Evolutionary conservation across 2,329 filamentous ascomycete species (phyloP), one percentile per base, ranked within the genome.

Genomic region (Coniella lustricola): DNA sequence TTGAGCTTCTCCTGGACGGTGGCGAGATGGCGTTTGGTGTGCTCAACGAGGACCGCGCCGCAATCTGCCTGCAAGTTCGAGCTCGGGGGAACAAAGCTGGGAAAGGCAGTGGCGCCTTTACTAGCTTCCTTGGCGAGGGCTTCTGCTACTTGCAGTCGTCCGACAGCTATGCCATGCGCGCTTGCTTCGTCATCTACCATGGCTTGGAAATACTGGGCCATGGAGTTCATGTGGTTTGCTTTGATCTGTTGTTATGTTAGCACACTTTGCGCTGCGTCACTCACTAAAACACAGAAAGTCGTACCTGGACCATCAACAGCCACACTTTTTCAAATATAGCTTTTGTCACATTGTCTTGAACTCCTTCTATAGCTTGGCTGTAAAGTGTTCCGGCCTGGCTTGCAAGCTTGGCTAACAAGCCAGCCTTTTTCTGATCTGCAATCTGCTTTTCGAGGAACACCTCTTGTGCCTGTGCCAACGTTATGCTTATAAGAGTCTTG

Each of bases 381-480:
- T 96, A 98, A 3, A 98, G 70, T 62, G 88, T 90, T 3, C 85
- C 86, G 2, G 91, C 87, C 61, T 98, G 93, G 48, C 90, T 89
- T 13, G 93, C 88, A 48, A 98, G 73, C 66, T 98, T 98, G 3
- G 93, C 94, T 54, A 98, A 70, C 54, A 98, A 73, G 7, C 86
- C 91, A 22, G 88, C 81, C 68, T 97, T 98, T 71, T 97, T 98
- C 55, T 86, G 82, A 63, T 97, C 93, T 13, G 84, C 77, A 54
- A 95, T 82, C 67, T 97, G 93, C 70, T 96, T 97, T 69, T 98
- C 94, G 25, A 98, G 73, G 59, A 98, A 98, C 3, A 97, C 89
- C 65, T 98, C 93, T 65, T 98, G 94, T 3, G 87, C 91, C 67
- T 98, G 93, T 1, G 91, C 94, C 48, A 98, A 79, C 77, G 89